A percentile compares a stretch with the other conserved stretches of the same genome.
These are phyloP conservation scores for Isabelozyma pseudorhagii DNA, from an alignment of 805 yeast species.

Conservation along the genomic window DNA sequence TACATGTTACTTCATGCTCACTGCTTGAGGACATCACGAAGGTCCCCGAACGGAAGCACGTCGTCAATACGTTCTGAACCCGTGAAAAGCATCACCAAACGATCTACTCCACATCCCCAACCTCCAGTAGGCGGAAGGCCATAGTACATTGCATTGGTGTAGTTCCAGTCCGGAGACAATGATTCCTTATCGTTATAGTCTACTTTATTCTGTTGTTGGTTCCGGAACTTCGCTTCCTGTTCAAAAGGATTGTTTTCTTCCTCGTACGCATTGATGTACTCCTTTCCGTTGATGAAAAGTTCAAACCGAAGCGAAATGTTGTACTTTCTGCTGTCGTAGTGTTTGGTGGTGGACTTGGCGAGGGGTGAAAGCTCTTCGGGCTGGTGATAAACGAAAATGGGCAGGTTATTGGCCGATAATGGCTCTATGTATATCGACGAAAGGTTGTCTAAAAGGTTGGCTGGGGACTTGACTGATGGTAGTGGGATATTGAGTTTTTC, in stretches of 20 bases:
- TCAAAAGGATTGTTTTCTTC: constrained; percentile 87
- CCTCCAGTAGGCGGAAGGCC: constrained; percentile 99
- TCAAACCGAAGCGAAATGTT: constrained; percentile 74
- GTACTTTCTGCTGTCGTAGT: constrained; percentile 25
- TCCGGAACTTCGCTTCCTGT: constrained; percentile 61
- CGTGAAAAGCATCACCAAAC: constrained; percentile 77
- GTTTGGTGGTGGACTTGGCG: constrained; percentile 58
- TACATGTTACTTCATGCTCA: neutral
- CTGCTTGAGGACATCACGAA: constrained; percentile 67
- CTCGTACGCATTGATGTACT: constrained; percentile 89
- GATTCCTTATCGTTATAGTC: constrained; percentile 57
- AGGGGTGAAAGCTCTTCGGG: constrained; percentile 86
- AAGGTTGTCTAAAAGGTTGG: constrained; percentile 62
- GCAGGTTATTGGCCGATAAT: constrained; percentile 44
- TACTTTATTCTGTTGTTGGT: constrained; percentile 51
- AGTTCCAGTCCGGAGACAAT: constrained; percentile 68
- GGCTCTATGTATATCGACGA: constrained; percentile 66
- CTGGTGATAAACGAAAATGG: constrained; percentile 77
- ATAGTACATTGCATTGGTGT: constrained; percentile 76
- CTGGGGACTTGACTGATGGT: constrained; percentile 46
- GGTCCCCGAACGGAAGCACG: constrained; percentile 71
- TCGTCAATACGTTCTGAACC: constrained; percentile 65
- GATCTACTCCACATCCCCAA: constrained; percentile 93
- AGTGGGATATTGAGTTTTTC: constrained; percentile 28
- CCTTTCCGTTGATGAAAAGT: constrained; percentile 74